Conservation (phyloP, 2,329 filamentous ascomycete genomes). For the Exophiala mesophila region DNA sequence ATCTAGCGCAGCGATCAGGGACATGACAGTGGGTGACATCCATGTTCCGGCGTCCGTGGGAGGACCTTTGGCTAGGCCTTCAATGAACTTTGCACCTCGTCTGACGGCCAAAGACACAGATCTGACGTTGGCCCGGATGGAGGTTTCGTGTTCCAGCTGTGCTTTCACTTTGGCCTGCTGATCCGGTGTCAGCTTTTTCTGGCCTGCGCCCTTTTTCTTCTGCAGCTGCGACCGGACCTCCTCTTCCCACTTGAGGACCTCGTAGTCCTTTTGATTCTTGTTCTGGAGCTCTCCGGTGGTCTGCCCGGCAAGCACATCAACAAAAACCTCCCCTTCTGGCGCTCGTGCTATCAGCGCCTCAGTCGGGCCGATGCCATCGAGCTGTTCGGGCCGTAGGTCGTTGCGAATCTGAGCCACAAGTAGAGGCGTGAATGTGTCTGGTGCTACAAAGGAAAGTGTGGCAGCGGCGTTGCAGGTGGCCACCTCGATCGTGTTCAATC, state of each 20-base stretch:
- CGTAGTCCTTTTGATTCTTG: constrained; percentile 92
- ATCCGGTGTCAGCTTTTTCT: constrained; percentile 85
- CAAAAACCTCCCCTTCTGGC: constrained; percentile 77
- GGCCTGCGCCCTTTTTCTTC: constrained; percentile 78
- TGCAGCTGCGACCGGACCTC: constrained; percentile 81
- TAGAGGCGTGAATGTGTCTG: constrained; percentile 69
- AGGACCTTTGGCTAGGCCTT: constrained; percentile 74
- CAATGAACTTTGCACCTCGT: constrained; percentile 81
- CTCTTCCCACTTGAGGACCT: constrained; percentile 95
- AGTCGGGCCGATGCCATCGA: constrained; percentile 71
- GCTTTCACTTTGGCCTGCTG: constrained; percentile 86
- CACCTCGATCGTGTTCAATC: constrained; percentile 47
- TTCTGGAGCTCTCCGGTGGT: constrained; percentile 63
- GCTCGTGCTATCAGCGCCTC: constrained; percentile 93
- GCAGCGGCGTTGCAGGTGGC: constrained; percentile 82
- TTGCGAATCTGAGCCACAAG: constrained; percentile 68
- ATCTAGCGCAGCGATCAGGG: constrained; percentile 68
- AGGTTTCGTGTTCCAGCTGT: constrained; percentile 80
- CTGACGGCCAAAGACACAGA: constrained; percentile 65
- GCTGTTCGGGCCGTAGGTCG: constrained; percentile 66
- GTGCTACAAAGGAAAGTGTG: constrained; percentile 89
- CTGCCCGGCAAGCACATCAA: constrained; percentile 88
- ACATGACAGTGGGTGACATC: constrained; percentile 75
- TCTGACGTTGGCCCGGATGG: constrained; percentile 69
- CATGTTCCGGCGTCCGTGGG: constrained; percentile 84